Evolutionary conservation across 495 filamentous ascomycete genomes (phyloP).

Genomic region (Acidiella bohemica): DNA sequence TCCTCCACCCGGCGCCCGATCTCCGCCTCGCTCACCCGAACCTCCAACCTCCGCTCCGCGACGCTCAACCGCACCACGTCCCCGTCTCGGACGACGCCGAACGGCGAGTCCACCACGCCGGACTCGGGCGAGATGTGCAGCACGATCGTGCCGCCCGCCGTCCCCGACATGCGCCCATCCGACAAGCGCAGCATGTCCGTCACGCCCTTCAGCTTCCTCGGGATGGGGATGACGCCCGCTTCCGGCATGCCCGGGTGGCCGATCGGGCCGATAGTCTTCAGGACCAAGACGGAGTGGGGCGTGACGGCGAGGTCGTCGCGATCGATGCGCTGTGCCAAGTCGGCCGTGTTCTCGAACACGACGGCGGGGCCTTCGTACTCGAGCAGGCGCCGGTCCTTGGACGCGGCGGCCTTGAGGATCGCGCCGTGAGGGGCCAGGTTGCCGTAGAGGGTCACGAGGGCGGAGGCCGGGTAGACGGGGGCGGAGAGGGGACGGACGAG

Average conservation of each 20-base stretch:
- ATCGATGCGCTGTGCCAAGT: conserved; percentile 47
- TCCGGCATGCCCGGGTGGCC: conserved; percentile 60
- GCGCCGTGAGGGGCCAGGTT: conserved; percentile 47
- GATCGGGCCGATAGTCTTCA: conserved; percentile 49
- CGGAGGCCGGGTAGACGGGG: conserved; percentile 43
- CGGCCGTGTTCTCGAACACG: conserved; percentile 44
- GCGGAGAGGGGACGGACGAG: conserved; percentile 40
- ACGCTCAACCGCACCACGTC: conserved; percentile 45
- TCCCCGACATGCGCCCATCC: conserved; percentile 56
- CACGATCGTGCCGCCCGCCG: conserved; percentile 54
- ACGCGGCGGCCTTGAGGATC: conserved; percentile 50
- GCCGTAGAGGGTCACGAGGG: conserved; percentile 40
- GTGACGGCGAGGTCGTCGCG: conserved; percentile 39
- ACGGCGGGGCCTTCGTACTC: conserved; percentile 31
- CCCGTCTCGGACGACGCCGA: conserved; percentile 47
- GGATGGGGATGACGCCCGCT: conserved; percentile 51
- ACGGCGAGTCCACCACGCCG: conserved; percentile 25
- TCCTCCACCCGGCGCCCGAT: conserved; percentile 22
- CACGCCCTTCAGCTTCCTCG: conserved; percentile 50
- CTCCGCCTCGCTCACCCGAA: conserved; percentile 35
- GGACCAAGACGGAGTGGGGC: conserved; percentile 41
- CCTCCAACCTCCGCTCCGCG: conserved; percentile 31
- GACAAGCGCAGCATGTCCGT: conserved; percentile 53
- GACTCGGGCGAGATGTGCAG: conserved; percentile 53
- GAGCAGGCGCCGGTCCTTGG: conserved; percentile 24